Evolutionary conservation across 169 alveolate genomes (phyloP), one percentile per base, ranked within the genome.

Genomic region (Cryptosporidium parvum): DNA sequence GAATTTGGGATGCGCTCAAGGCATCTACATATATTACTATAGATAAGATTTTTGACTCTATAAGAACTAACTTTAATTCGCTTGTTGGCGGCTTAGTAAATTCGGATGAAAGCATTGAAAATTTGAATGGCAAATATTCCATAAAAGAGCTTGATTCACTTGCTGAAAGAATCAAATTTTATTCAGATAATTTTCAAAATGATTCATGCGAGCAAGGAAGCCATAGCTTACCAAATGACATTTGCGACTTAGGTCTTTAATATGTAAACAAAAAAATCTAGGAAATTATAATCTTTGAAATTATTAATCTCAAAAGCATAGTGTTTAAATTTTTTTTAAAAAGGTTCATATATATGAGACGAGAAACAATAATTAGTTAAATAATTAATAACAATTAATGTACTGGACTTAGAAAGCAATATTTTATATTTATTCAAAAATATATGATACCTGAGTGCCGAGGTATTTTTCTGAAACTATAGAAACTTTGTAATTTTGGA

Each of bases 1-100:
- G 86, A n/a, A 53, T 73, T 14, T 73, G 71, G 86, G 86, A 73
- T 73, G 71, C 70, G 29, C 52, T 73, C 14, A 73, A 73, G 70
- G 86, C 71, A 21, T 73, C 86, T 31, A 62, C 86, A 12, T 59
- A 51, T 37, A 73, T 73, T 58, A 10, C 71, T 35, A 33, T 73
- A 8, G 86, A 73, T 10, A 53, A 73, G 37, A 52, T 73, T 35
- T 3, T 59, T 31, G 86, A 58, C 3, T n/a, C 44, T 14, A 16
- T 73, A 2, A 73, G 39, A 31, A 12, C 53, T n/a, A 73, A 16
- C 39, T 37, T 73, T 52, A 7, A 10, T 26, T 7, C 35, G 5
- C 18, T 73, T 29, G 31, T 37, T 39, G 61, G 70, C 33, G 72
- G 58, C 8, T n/a, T 31, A 16, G 21, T 37, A 35, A 58, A 56